Conservation (phyloP, 495 filamentous ascomycete genomes). For the Lasiosphaeria hispida region DNA sequence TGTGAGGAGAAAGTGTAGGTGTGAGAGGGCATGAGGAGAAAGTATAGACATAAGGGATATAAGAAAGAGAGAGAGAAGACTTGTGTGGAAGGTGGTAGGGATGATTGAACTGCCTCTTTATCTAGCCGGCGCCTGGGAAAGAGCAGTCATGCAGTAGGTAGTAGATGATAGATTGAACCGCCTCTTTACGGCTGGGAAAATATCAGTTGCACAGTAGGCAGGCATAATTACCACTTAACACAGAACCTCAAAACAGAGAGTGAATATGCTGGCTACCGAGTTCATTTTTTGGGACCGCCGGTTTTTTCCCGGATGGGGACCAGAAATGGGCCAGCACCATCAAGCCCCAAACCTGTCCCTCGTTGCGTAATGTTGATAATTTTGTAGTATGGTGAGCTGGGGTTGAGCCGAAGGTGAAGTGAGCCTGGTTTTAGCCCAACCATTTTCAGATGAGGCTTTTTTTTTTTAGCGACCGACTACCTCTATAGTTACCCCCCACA, state of each 20-base stretch:
- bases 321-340: neutral
- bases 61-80: too few relatives aligned
- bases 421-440: too few relatives aligned
- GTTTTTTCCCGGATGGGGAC: neutral
- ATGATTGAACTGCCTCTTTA: too few relatives aligned
- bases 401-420: too few relatives aligned
- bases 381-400: neutral
- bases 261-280: neutral
- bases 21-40: too few relatives aligned
- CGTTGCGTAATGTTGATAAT: neutral
- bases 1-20: too few relatives aligned
- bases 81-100: too few relatives aligned
- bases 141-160: neutral
- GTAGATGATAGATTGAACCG: neutral
- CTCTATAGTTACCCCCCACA: too few relatives aligned
- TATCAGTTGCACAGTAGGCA: constrained; percentile 1
- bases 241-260: constrained; percentile 6
- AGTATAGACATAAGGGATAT: too few relatives aligned
- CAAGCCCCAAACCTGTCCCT: neutral
- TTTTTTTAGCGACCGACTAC: too few relatives aligned
- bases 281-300: neutral
- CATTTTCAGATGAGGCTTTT: too few relatives aligned
- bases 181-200: neutral
- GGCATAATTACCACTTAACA: neutral
- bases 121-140: neutral